Percentiles rank a stretch among this genome's conserved stretches.
phyloP scores from a whole-genome alignment of 2,329 filamentous ascomycete genomes.

The Pestalotiopsis sp. region DNA sequence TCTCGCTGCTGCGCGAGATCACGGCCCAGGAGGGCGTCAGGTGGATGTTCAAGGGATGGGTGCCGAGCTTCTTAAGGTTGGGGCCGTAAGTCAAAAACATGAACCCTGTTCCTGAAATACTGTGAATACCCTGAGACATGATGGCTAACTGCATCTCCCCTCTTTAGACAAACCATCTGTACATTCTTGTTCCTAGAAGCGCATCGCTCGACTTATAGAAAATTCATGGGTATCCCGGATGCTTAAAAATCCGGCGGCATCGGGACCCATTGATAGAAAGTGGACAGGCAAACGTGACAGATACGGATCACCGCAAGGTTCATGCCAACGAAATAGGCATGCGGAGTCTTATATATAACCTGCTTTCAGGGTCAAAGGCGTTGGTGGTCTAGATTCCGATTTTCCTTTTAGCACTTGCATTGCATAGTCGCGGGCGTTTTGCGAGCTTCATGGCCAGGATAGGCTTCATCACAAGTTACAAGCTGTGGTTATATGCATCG shows the following conservation, averaged over 20 bases:
- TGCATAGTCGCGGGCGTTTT: conserved; percentile 9
- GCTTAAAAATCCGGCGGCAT: neutral
- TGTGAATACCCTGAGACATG: conserved; percentile 11
- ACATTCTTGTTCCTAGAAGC: conserved; percentile 87
- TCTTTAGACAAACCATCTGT: conserved; percentile 74
- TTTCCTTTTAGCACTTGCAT: neutral
- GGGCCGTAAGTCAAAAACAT: conserved; percentile 57
- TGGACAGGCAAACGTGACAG: neutral
- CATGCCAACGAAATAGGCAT: neutral
- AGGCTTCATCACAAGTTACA: neutral
- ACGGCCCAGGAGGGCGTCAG: conserved; percentile 70
- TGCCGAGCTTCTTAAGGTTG: conserved; percentile 71
- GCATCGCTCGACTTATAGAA: conserved; percentile 77
- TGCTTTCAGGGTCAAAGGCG: neutral
- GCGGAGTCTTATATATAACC: neutral
- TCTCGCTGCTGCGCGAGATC: conserved; percentile 66
- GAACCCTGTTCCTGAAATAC: neutral
- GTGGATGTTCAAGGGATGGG: conserved; percentile 92
- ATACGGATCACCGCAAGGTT: neutral
- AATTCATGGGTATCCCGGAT: conserved; percentile 46
- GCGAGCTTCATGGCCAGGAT: neutral
- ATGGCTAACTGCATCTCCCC: neutral
- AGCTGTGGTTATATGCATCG: neutral
- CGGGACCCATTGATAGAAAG: neutral
- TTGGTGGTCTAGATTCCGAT: neutral